Percentiles rank a stretch among this genome's conserved stretches.
phyloP scores from a whole-genome alignment of 2,329 filamentous ascomycete species.

The Cladophialophora chaetospira region DNA sequence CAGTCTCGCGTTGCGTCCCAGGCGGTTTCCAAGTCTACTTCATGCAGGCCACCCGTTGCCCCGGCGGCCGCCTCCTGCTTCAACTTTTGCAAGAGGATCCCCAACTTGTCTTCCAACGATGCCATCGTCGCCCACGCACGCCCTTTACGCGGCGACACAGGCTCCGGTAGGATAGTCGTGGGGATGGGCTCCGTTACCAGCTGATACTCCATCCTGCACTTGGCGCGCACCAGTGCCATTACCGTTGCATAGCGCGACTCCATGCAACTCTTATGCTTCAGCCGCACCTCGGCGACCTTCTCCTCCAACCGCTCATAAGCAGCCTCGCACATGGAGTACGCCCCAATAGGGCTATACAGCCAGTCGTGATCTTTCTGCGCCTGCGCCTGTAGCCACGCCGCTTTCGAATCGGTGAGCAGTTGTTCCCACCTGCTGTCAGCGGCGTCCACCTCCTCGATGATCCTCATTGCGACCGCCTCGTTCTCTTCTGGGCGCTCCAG shows the following conservation, averaged over 20 bases:
- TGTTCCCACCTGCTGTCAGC: neutral
- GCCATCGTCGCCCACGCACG: neutral
- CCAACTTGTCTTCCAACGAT: neutral
- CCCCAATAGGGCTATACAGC: neutral
- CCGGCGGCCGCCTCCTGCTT: neutral
- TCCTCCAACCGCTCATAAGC: neutral
- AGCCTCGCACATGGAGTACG: neutral
- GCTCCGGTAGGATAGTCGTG: neutral
- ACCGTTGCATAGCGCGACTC: neutral
- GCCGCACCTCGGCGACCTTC: neutral
- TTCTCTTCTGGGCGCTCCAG: neutral
- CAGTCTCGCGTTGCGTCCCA: neutral
- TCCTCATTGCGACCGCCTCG: neutral
- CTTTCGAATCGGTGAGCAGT: neutral
- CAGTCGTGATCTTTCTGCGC: no score
- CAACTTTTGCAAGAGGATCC: neutral
- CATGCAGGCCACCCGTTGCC: neutral
- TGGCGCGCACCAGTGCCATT: neutral
- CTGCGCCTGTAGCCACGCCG: neutral
- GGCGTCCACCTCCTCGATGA: neutral
- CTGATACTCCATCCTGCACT: neutral
- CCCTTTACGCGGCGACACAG: neutral
- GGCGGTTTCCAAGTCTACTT: neutral
- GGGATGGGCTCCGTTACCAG: neutral
- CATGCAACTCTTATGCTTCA: neutral